A percentile compares a stretch with the other conserved stretches of the same genome.
These are phyloP conservation scores for Trypanosoma congolense DNA, from an alignment of 208 protist species.

Conservation along the genomic window DNA sequence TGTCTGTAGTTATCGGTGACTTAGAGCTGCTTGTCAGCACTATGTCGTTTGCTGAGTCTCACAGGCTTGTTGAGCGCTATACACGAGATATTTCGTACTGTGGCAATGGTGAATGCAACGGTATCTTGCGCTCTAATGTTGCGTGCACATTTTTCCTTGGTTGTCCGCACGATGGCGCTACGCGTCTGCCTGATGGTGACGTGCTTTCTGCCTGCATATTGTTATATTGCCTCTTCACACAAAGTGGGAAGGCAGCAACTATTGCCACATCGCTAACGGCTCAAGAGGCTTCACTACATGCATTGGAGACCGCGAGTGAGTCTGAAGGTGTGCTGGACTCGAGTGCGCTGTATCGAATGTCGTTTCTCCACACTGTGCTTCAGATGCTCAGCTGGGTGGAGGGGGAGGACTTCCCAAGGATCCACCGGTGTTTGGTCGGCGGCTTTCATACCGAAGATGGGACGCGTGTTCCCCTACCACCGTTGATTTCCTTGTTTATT, in stretches of 20 bases:
- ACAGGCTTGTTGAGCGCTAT: conserved; percentile 5
- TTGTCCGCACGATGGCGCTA: conserved; percentile 5
- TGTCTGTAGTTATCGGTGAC: conserved; percentile 42
- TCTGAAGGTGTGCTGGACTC: background rate
- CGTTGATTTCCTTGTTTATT: conserved; percentile 17
- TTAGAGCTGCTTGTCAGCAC: conserved; percentile 56
- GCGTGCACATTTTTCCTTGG: conserved; percentile 6
- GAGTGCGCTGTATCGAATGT: background rate
- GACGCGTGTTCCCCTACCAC: background rate
- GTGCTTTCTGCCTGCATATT: conserved; percentile 18
- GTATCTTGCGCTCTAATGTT: background rate
- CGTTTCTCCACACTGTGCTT: background rate
- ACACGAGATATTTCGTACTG: background rate
- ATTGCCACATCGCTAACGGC: background rate
- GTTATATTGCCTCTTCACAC: conserved; percentile 24
- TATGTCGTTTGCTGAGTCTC: conserved; percentile 29
- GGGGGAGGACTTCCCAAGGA: conserved; percentile 10
- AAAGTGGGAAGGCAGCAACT: conserved; percentile 10
- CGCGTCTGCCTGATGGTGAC: conserved; percentile 14
- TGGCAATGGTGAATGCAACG: background rate
- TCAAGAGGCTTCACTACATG: background rate
- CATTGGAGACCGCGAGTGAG: background rate
- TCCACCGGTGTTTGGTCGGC: background rate
- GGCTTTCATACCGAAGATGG: background rate
- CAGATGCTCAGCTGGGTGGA: conserved; percentile 7